Percentiles rank a stretch among this genome's conserved stretches.
Conservation (phyloP, 2,329 filamentous ascomycete genomes). For the Cordyceps cicadae region DNA sequence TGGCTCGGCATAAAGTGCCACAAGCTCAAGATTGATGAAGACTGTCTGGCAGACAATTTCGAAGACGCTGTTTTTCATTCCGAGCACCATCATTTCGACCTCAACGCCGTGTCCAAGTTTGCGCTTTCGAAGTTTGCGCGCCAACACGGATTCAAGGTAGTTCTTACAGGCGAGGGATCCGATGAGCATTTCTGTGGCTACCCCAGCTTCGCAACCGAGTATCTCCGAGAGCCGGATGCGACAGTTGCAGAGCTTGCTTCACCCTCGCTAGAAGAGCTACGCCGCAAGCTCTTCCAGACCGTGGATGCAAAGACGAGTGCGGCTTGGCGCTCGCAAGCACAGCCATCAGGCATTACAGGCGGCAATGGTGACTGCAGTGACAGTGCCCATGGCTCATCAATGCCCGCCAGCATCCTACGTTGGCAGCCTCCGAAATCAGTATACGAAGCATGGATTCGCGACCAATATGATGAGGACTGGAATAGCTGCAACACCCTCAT, state of each 20-base stretch:
- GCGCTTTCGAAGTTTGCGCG: slow-evolving; percentile 38
- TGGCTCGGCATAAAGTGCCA: slow-evolving; percentile 24
- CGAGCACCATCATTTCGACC: slow-evolving; percentile 32
- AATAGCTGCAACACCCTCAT: slow-evolving; percentile 2
- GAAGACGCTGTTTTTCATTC: slow-evolving; percentile 23
- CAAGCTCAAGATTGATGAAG: slow-evolving; percentile 22
- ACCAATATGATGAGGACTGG: not conserved
- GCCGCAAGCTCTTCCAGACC: not conserved
- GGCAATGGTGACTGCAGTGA: too few species aligned
- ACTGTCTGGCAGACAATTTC: slow-evolving; percentile 22
- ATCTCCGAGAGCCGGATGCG: slow-evolving; percentile 35
- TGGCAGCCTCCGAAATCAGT: too few species aligned
- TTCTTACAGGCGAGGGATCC: slow-evolving; percentile 44
- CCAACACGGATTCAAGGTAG: slow-evolving; percentile 41
- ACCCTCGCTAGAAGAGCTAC: too few species aligned
- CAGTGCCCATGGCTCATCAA: too few species aligned
- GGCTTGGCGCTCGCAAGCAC: too few species aligned
- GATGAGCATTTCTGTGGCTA: slow-evolving; percentile 51
- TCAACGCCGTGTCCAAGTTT: slow-evolving; percentile 45
- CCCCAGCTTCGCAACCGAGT: slow-evolving; percentile 35
- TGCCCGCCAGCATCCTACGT: too few species aligned
- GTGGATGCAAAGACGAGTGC: too few species aligned
- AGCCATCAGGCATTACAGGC: too few species aligned
- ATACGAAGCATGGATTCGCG: not conserved
- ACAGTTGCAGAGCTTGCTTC: slow-evolving; percentile 25